Base-by-base conservation (phyloP, 257 asterid species). In the Salvia hispanica region DNA sequence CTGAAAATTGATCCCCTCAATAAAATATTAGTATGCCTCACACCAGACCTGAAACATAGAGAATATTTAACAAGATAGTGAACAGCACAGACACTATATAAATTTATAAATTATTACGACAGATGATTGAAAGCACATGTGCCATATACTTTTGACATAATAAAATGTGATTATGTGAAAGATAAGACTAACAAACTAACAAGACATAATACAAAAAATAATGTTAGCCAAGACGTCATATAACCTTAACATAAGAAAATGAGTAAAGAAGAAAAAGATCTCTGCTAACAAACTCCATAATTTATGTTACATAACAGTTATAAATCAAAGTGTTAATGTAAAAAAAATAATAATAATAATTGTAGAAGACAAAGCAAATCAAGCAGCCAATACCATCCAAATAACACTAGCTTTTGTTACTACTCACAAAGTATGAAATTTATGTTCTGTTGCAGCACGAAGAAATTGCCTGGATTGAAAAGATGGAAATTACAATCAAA, bases 21-120 rank as follows among this genome's bases (percentile, higher is more conserved):
- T 62, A 93, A 87, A 65, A 93, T 84, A 70, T 90, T 93, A 78
- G 97, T 90, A 81, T 93, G 99, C 77, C 97, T 80, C 40, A 86
- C 99, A 74, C 97, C 99, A 73, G 99, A 93, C 76, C 99, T 93
- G 92, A 43, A 77, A 70, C 78, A 66, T 55, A 72, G 39, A 68
- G 51, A 66, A 8, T 15, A 50, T 34, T 33, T 9, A 69, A 69
- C 15, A 66, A 51, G 18, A 39, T 72, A 25, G 58, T 14, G 6
- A 70, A 40, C 37, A 37, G 63, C 58, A 25, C 55, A 52, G 25
- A 64, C 46, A 39, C 4, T 15, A 28, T 33, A 73, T 52, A 45
- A 71, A 65, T 18, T 76, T 16, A 46, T 34, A 33, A 28, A 39
- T 40, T 72, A 66, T 67, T 52, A 79, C 62, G 51, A 71, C 31